Evolutionary conservation across 352 stramenopile genomes (phyloP).

Genomic region (Blastocystis sp.): DNA sequence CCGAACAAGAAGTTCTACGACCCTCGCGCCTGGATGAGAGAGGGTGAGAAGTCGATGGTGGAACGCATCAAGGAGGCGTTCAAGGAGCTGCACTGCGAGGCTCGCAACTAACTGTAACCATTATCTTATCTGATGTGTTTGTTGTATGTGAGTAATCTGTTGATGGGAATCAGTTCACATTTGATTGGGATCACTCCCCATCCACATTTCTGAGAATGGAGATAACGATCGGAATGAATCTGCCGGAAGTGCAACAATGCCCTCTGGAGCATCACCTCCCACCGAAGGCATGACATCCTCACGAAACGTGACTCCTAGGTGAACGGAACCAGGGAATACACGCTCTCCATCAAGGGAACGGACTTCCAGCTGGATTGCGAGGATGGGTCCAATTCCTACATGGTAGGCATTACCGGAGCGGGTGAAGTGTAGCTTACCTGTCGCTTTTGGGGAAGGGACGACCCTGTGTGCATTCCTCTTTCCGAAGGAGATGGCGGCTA

Average conservation of each 20-base stretch:
- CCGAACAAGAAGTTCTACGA: slow-evolving; percentile 99
- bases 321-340: too few relatives aligned
- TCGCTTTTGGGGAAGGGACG: slow-evolving; percentile 10
- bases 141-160: slow-evolving; percentile 79
- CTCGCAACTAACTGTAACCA: slow-evolving; percentile 53
- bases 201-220: too few relatives aligned
- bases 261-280: too few relatives aligned
- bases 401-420: background rate
- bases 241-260: too few relatives aligned
- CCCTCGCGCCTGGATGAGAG: slow-evolving; percentile 91
- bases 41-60: slow-evolving; percentile 91
- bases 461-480: background rate
- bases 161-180: background rate
- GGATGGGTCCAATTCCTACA: background rate
- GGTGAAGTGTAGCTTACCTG: background rate
- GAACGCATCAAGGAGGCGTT: slow-evolving; percentile 83
- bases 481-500: background rate
- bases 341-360: too few relatives aligned
- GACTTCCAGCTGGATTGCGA: background rate
- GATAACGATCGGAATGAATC: too few relatives aligned
- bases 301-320: too few relatives aligned
- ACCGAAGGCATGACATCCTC: too few relatives aligned
- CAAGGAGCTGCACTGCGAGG: slow-evolving; percentile 78
- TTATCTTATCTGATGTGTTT: background rate
- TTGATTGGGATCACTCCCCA: too few relatives aligned